Percentiles rank a stretch among this genome's conserved stretches.
Evolutionary conservation across 2,329 filamentous ascomycete genomes (phyloP).

Genomic region (Cordyceps tenuipes): DNA sequence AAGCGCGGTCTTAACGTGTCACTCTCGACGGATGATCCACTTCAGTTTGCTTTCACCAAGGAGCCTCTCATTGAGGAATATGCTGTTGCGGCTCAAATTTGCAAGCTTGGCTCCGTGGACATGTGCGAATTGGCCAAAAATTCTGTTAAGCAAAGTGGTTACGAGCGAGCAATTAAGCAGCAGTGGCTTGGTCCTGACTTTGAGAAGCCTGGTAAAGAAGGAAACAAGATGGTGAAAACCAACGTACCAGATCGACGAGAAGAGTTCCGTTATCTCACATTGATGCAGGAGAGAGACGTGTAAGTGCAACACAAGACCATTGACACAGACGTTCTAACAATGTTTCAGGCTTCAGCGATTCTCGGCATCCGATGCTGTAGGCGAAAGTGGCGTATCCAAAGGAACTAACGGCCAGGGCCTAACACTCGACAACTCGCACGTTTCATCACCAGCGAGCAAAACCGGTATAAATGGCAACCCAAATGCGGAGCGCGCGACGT

Average conservation of each 20-base stretch:
- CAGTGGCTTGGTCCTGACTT: slow-evolving; percentile 82
- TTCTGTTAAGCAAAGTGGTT: slow-evolving; percentile 89
- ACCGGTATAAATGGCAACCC: neutral
- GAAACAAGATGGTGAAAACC: slow-evolving; percentile 90
- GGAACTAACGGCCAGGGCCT: neutral
- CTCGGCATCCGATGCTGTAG: slow-evolving; percentile 25
- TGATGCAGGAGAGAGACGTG: slow-evolving; percentile 78
- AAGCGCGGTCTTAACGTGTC: slow-evolving; percentile 91
- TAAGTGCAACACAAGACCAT: slow-evolving; percentile 36
- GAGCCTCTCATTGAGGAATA: slow-evolving; percentile 98
- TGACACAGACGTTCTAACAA: neutral
- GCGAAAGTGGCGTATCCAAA: neutral
- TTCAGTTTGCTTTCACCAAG: slow-evolving; percentile 98
- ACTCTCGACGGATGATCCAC: slow-evolving; percentile 88
- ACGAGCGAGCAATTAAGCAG: slow-evolving; percentile 80
- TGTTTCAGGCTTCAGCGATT: slow-evolving; percentile 34
- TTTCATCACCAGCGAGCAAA: neutral
- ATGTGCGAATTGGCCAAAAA: slow-evolving; percentile 99
- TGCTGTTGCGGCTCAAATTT: slow-evolving; percentile 94
- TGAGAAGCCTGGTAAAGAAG: slow-evolving; percentile 66
- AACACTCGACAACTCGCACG: neutral
- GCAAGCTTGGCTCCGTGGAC: slow-evolving; percentile 91
- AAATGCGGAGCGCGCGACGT: neutral
- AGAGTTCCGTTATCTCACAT: slow-evolving; percentile 80
- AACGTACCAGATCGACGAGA: slow-evolving; percentile 92